Evolutionary conservation across 108 stramenopile species (phyloP).

Genomic region (Skeletonema costatum): DNA sequence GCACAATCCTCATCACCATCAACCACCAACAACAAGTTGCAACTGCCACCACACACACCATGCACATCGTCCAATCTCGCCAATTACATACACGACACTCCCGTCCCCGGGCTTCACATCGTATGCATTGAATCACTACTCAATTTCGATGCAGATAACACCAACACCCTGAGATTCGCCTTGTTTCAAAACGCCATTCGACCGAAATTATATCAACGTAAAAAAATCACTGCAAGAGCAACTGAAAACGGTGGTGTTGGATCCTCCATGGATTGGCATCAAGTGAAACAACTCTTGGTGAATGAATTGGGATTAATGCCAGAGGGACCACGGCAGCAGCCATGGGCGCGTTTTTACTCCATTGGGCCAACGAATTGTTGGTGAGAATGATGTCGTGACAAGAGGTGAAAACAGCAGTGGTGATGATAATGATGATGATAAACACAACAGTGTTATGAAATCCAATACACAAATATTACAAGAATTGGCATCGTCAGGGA

Average conservation of each 20-base stretch:
- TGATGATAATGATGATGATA: neutral
- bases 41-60: slow-evolving; percentile 26
- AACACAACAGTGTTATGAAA: neutral
- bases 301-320: slow-evolving; percentile 37
- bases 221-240: neutral
- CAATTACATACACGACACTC: slow-evolving; percentile 51
- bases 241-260: neutral
- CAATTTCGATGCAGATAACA: slow-evolving; percentile 5
- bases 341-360: slow-evolving; percentile 67
- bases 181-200: slow-evolving; percentile 29
- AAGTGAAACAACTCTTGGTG: slow-evolving; percentile 4
- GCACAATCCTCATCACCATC: neutral
- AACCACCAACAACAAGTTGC: slow-evolving; percentile 2
- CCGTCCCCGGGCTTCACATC: slow-evolving; percentile 55
- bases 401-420: neutral
- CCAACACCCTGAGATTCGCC: slow-evolving; percentile 34
- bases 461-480: slow-evolving; percentile 25
- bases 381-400: slow-evolving; percentile 18
- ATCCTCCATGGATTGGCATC: slow-evolving; percentile 30
- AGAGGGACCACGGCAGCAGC: slow-evolving; percentile 41
- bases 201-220: slow-evolving; percentile 11
- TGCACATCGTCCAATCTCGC: slow-evolving; percentile 49
- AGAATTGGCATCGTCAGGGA: slow-evolving; percentile 39
- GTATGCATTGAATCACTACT: slow-evolving; percentile 45
- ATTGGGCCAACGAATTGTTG: slow-evolving; percentile 45